phyloP scores from a whole-genome alignment of 2,329 filamentous ascomycete species.

The Aspergillus versicolor region DNA sequence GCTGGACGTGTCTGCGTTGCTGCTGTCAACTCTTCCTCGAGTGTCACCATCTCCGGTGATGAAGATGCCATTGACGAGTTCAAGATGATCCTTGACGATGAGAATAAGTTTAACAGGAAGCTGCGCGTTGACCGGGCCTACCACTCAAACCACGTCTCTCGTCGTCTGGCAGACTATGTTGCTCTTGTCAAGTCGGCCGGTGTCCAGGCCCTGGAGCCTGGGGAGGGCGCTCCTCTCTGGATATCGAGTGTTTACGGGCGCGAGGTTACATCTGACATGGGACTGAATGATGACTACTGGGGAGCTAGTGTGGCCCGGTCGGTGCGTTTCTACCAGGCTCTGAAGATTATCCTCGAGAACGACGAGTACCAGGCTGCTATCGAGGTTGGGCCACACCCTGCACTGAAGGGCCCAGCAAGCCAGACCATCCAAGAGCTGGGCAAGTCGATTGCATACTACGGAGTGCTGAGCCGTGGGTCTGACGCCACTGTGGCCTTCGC shows the following conservation, averaged over 20 bases:
- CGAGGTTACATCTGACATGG: conserved; percentile 3
- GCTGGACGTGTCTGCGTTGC: neutral
- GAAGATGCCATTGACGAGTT: neutral
- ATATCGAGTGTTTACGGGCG: conserved; percentile 2
- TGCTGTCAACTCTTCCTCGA: conserved; percentile 2
- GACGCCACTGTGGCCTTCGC: neutral
- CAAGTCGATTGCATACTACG: neutral
- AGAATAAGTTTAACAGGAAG: neutral
- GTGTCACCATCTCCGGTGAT: conserved; percentile 11
- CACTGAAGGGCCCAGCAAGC: neutral
- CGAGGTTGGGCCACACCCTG: neutral
- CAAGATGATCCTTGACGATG: neutral
- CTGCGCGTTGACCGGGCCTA: conserved; percentile 10
- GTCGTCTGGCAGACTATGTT: neutral
- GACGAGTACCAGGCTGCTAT: conserved; percentile 15
- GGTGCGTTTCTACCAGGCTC: conserved; percentile 24
- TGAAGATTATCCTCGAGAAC: conserved; percentile 13
- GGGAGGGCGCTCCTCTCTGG: neutral
- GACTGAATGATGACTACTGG: conserved; percentile 23
- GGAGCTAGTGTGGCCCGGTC: conserved; percentile 27
- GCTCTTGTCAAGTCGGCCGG: neutral
- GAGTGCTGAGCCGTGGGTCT: neutral
- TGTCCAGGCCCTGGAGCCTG: neutral
- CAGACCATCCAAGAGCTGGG: neutral
- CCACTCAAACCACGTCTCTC: conserved; percentile 13